These are phyloP conservation scores for Scheffersomyces amazonensis DNA, from an alignment of 805 yeast species.

Conservation along the genomic window DNA sequence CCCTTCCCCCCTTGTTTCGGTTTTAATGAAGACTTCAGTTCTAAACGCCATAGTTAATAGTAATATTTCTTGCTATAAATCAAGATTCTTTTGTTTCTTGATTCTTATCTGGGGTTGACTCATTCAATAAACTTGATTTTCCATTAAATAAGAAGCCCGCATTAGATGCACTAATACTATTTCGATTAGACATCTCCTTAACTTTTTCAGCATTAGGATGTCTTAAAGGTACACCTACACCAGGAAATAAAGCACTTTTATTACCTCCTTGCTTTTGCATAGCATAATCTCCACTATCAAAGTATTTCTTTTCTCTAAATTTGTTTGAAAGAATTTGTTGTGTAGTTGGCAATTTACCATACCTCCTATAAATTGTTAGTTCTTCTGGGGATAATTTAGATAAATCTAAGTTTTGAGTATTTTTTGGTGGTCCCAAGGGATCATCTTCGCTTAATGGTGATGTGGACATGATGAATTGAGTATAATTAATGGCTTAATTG, in stretches of 20 bases:
- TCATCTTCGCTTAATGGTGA: conserved; percentile 40
- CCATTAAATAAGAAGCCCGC: conserved; percentile 44
- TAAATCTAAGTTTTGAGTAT: conserved; percentile 47
- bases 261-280: conserved; percentile 52
- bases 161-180: conserved; percentile 51
- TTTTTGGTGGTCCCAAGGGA: conserved; percentile 48
- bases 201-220: conserved; percentile 59
- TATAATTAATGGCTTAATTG: background rate
- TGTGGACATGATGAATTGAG: conserved; percentile 13
- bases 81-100: no score
- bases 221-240: conserved; percentile 35
- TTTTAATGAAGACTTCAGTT: no score
- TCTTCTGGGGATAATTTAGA: conserved; percentile 74
- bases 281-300: conserved; percentile 94
- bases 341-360: conserved; percentile 82
- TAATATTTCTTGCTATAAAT: no score
- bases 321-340: conserved; percentile 73
- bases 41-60: no score
- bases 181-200: conserved; percentile 54
- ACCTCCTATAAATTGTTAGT: conserved; percentile 68
- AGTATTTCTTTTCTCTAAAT: conserved; percentile 84
- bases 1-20: no score
- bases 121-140: conserved; percentile 55
- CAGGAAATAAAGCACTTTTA: conserved; percentile 22
- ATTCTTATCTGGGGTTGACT: conserved; percentile 34